These are phyloP conservation scores for Anastatica hierochuntica DNA, from an alignment of 345 rosid species.

Conservation along the genomic window DNA sequence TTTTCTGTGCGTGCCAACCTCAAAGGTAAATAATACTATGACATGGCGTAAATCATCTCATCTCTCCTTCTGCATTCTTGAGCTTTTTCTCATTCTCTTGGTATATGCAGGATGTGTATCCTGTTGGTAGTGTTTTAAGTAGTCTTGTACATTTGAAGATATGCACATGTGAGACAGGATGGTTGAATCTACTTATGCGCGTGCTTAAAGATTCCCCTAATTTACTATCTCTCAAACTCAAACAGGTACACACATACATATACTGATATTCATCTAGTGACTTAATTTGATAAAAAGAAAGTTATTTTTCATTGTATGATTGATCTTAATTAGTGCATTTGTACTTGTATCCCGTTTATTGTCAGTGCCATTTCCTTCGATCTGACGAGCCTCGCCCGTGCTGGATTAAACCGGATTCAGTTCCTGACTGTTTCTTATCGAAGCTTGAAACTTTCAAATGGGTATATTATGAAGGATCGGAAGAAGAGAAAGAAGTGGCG, in stretches of 20 bases:
- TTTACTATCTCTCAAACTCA: not conserved
- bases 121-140: not conserved
- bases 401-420: constrained; percentile 9
- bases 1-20: not conserved
- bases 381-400: not conserved
- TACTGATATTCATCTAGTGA: not conserved
- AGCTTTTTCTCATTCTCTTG: too few relatives aligned
- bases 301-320: not conserved
- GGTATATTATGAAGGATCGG: not conserved
- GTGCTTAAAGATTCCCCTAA: constrained; percentile 8
- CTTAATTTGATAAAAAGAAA: not conserved
- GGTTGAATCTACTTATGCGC: constrained; percentile 11
- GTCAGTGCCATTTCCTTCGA: not conserved
- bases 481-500: not conserved
- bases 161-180: constrained; percentile 14
- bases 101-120: not conserved
- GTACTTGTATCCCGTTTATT: not conserved
- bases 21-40: not conserved
- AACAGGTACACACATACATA: not conserved
- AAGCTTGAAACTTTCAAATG: constrained; percentile 6
- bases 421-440: constrained; percentile 4
- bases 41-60: too few relatives aligned
- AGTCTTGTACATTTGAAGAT: constrained; percentile 5
- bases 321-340: not conserved
- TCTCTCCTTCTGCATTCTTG: not conserved